Conservation (phyloP, 768 basidiomycete species). For the Tulasnella sp. region DNA sequence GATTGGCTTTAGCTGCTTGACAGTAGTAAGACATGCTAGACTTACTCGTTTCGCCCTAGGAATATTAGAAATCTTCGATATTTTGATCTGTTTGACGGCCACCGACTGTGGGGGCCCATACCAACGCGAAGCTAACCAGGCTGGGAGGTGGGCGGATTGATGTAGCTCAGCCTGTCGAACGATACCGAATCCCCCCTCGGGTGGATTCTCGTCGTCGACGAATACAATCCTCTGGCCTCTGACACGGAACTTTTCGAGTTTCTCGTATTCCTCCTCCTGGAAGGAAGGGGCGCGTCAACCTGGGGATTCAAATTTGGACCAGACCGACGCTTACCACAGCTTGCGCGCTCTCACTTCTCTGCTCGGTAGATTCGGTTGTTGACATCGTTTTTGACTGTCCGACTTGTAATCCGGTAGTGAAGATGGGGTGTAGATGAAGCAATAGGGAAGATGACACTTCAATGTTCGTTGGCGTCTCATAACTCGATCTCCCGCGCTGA, state of each 20-base stretch:
- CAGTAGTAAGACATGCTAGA: background rate
- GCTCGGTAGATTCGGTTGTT: background rate
- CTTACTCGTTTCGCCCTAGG: background rate
- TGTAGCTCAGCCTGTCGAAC: background rate
- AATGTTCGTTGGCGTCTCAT: too few species aligned
- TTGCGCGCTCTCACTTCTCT: background rate
- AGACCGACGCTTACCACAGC: background rate
- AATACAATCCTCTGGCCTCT: background rate
- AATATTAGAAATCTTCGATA: background rate
- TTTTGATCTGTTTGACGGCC: conserved; percentile 3
- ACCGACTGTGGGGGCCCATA: background rate
- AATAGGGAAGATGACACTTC: too few species aligned
- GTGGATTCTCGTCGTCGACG: background rate
- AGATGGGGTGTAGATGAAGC: too few species aligned
- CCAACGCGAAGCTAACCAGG: background rate
- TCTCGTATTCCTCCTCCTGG: background rate
- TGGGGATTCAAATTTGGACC: background rate
- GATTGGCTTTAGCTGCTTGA: too few species aligned
- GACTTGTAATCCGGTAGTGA: background rate
- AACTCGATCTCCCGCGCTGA: too few species aligned
- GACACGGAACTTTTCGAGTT: background rate
- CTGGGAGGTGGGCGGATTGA: background rate
- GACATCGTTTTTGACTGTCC: background rate
- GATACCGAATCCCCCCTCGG: background rate
- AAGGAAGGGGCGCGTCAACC: background rate